Conservation (phyloP, 2,329 filamentous ascomycete species). For the Colletotrichum aenigma region DNA sequence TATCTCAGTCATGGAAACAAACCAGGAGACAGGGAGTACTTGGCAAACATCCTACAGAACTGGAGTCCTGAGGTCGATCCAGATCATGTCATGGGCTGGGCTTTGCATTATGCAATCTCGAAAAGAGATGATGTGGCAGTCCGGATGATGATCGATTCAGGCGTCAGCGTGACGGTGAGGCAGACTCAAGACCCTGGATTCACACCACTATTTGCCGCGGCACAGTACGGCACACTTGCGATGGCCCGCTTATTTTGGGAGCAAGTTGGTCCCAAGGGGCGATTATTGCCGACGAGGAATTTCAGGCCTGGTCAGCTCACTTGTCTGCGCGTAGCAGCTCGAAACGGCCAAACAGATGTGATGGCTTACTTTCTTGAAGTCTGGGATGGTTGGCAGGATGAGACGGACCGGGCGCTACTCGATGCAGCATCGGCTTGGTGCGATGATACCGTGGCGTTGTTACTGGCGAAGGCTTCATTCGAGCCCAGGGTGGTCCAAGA, state of each 20-base stretch:
- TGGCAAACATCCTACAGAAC: neutral
- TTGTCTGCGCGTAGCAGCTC: neutral
- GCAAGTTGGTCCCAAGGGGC: neutral
- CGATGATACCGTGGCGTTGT: neutral
- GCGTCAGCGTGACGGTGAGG: neutral
- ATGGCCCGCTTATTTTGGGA: conserved; percentile 30
- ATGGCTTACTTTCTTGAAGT: neutral
- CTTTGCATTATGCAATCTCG: neutral
- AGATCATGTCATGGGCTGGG: neutral
- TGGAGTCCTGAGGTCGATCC: neutral
- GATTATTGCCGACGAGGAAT: neutral
- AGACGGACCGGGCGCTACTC: neutral
- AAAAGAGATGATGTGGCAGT: neutral
- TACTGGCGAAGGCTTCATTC: neutral
- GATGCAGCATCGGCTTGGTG: neutral
- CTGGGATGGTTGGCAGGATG: neutral
- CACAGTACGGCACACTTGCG: neutral
- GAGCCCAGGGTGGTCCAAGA: neutral
- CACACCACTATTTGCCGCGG: neutral
- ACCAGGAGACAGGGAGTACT: neutral
- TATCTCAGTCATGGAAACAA: neutral
- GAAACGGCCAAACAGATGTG: neutral
- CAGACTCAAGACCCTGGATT: neutral
- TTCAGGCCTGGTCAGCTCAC: neutral
- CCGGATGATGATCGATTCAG: neutral